Evolutionary conservation across 306 rosid genomes (phyloP).

Genomic region (Vigna trinervia): DNA sequence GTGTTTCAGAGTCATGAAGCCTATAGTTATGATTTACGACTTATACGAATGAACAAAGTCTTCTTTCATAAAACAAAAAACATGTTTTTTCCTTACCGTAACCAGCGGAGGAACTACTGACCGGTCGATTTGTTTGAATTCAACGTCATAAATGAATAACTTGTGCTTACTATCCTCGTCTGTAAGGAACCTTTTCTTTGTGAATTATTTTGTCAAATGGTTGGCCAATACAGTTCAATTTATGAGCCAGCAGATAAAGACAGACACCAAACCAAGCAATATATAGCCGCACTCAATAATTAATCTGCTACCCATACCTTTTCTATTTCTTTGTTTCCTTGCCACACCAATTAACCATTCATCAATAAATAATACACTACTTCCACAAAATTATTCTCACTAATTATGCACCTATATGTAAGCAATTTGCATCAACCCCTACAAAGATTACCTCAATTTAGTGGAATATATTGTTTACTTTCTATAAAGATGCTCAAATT

Average conservation of each 20-base stretch:
- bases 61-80: neutral
- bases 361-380: neutral
- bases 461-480: too few species aligned
- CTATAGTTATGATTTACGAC: neutral
- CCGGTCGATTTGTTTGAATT: slow-evolving; percentile 1
- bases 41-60: neutral
- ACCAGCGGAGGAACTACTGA: slow-evolving; percentile 14
- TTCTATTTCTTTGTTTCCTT: slow-evolving; percentile 10
- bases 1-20: neutral
- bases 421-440: neutral
- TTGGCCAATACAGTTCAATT: neutral
- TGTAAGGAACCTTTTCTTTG: neutral
- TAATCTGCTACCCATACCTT: neutral
- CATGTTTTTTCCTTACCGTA: neutral
- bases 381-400: neutral
- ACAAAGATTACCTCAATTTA: too few species aligned
- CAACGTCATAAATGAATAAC: neutral
- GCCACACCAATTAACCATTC: neutral
- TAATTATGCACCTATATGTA: neutral
- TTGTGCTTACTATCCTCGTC: neutral
- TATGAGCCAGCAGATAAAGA: slow-evolving; percentile 33
- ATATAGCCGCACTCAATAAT: neutral
- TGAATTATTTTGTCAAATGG: slow-evolving; percentile 1
- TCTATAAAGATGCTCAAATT: too few species aligned
- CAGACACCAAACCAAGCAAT: neutral